Percentiles rank a stretch among this genome's conserved stretches.
phyloP scores from a whole-genome alignment of 2,329 filamentous ascomycete species.

The Cladosporium sp. region DNA sequence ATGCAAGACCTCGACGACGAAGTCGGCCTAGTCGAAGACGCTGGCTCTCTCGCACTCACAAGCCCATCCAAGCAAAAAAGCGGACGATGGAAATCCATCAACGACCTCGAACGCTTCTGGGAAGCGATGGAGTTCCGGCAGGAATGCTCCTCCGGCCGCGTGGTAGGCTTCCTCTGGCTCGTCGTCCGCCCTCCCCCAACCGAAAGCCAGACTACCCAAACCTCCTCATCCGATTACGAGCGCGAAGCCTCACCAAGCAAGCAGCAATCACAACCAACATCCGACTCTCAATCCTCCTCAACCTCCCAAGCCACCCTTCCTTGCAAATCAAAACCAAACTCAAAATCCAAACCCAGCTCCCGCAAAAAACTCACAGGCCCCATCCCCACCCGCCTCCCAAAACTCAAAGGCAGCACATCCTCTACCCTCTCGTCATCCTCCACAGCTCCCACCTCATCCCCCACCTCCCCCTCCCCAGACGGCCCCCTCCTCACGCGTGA shows the following conservation, averaged over 20 bases:
- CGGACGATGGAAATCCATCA: conserved; percentile 79
- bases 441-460: no score
- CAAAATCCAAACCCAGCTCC: conserved; percentile 16
- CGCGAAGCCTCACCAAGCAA: background rate
- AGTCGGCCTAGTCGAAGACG: conserved; percentile 28
- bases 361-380: conserved; percentile 51
- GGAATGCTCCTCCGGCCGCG: conserved; percentile 86
- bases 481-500: conserved; percentile 24
- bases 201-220: background rate
- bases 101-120: conserved; percentile 89
- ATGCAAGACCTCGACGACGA: conserved; percentile 86
- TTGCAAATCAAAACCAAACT: conserved; percentile 12
- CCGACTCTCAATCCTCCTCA: background rate
- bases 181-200: conserved; percentile 60
- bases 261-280: background rate
- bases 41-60: conserved; percentile 18
- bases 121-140: conserved; percentile 97
- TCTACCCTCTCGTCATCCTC: conserved; percentile 23
- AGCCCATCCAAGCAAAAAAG: conserved; percentile 46
- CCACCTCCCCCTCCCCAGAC: conserved; percentile 15
- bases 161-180: conserved; percentile 94
- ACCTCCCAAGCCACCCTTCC: conserved; percentile 1
- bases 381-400: conserved; percentile 60
- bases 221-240: background rate
- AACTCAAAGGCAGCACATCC: conserved; percentile 25